Evolutionary conservation across 2,329 filamentous ascomycete genomes (phyloP).

Genomic region (Phyllosticta citrichinensis): DNA sequence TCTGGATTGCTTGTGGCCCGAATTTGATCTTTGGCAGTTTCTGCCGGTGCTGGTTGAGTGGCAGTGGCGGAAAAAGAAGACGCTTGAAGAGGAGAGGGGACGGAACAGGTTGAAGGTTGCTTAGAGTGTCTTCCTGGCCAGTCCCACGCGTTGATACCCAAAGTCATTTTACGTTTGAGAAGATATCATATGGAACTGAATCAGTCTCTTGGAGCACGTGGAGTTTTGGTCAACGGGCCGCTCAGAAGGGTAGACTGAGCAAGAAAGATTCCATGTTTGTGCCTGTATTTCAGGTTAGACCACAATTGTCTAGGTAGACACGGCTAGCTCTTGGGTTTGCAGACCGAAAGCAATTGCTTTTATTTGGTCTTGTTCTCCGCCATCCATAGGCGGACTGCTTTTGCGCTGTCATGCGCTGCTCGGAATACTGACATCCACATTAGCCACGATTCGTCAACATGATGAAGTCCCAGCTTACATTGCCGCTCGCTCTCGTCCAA

Average conservation of each 20-base stretch:
- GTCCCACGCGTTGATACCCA: constrained; percentile 9
- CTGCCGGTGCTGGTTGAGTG: constrained; percentile 87
- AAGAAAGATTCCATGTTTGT: neutral
- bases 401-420: constrained; percentile 38
- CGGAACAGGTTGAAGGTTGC: constrained; percentile 15
- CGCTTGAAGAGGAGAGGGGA: constrained; percentile 26
- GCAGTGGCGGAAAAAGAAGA: constrained; percentile 51
- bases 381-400: constrained; percentile 37
- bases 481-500: constrained; percentile 83
- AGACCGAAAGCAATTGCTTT: neutral
- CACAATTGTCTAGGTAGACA: neutral
- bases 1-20: constrained; percentile 84
- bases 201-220: neutral
- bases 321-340: neutral
- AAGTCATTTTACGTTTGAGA: constrained; percentile 3
- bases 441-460: constrained; percentile 8
- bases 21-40: constrained; percentile 91
- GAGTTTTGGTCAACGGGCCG: neutral
- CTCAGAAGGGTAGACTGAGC: neutral
- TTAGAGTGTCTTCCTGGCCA: neutral
- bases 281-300: neutral
- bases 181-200: neutral
- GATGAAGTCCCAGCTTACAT: constrained; percentile 31
- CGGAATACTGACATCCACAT: constrained; percentile 31
- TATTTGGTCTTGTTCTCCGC: constrained; percentile 27